Conservation (phyloP, 139 green algal species). For the Yamagishiella unicocca region DNA sequence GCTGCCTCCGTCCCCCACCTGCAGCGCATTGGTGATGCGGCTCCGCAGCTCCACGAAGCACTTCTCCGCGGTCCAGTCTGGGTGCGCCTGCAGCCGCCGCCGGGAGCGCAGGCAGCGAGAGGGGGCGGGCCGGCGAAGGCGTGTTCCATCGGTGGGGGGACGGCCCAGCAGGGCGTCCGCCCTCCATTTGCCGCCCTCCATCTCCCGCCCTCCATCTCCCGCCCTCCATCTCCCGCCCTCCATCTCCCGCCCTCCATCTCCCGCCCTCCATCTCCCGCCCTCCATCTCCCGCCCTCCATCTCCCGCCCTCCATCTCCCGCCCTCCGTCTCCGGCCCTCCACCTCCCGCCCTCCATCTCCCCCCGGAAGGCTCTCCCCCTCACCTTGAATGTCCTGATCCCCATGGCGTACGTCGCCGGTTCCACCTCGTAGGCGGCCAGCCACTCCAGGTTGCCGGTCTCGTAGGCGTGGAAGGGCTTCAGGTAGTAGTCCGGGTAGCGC, state of each 20-base stretch:
- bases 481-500: conserved; percentile 82
- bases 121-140: too few relatives aligned
- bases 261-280: too few relatives aligned
- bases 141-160: too few relatives aligned
- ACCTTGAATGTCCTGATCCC: conserved; percentile 75
- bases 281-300: too few relatives aligned
- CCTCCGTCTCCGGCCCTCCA: neutral
- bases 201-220: too few relatives aligned
- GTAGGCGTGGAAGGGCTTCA: conserved; percentile 86
- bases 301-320: neutral
- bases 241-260: too few relatives aligned
- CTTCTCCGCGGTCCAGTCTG: conserved; percentile 20
- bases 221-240: too few relatives aligned
- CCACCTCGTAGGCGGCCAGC: conserved; percentile 81
- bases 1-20: conserved; percentile 41
- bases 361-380: neutral
- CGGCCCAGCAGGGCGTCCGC: too few relatives aligned
- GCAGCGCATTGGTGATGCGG: conserved; percentile 55
- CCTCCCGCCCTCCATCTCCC: neutral
- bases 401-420: conserved; percentile 78
- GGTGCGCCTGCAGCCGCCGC: conserved; percentile 13
- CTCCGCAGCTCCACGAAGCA: conserved; percentile 56
- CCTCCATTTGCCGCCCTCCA: too few relatives aligned
- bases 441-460: conserved; percentile 61
- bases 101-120: too few relatives aligned